Evolutionary conservation across 2,329 filamentous ascomycete species (phyloP), one percentile per base, ranked within the genome.

Genomic region (Ophiostoma perfectum): DNA sequence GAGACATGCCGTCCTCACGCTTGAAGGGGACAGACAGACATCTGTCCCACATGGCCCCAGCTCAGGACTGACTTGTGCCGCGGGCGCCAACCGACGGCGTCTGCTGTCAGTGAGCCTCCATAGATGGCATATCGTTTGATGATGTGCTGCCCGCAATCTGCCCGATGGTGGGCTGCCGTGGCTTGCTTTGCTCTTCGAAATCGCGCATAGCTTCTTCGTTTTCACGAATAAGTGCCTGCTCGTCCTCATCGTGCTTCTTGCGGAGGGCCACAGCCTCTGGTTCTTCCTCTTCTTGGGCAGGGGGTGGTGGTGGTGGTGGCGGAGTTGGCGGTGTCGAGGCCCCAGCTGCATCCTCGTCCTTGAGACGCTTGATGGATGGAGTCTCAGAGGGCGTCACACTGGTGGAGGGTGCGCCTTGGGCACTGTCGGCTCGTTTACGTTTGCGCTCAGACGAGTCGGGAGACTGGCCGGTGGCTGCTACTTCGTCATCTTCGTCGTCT

Each of bases 361-460:
- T 83, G 66, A 83, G 70, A 12, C 82, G 80, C 76, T 86, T 87
- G 41, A 82, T 76, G 49, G 81, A 83, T 36, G 84, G 84, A n/a
- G 81, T 80, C 72, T 88, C 87, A 1, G 80, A 81, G 0, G 69
- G 84, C 1, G 83, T 84, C 52, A 78, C 74, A 49, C 77, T 80
- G 1, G 80, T 78, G 41, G 82, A 82, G 16, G 78, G 80, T 47
- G 72, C 47, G 73, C 9, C 62, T 4, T 7, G 38, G 2, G 39
- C 55, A 60, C 75, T 80, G 5, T 81, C 81, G 9, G 81, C 80
- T 64, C 88, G 83, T 76, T 92, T 92, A 9, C 90, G 85, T 76
- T 92, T 92, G 65, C 84, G 79, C 39, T 84, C 83, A 39, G 81
- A 76, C 67, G 82, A 83, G 52, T 77, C 79, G 4, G 83, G 81